A percentile compares a stretch with the other conserved stretches of the same genome.
phyloP scores from a whole-genome alignment of 1,284 basidiomycete species.

The Apiotrichum mycotoxinovorans region DNA sequence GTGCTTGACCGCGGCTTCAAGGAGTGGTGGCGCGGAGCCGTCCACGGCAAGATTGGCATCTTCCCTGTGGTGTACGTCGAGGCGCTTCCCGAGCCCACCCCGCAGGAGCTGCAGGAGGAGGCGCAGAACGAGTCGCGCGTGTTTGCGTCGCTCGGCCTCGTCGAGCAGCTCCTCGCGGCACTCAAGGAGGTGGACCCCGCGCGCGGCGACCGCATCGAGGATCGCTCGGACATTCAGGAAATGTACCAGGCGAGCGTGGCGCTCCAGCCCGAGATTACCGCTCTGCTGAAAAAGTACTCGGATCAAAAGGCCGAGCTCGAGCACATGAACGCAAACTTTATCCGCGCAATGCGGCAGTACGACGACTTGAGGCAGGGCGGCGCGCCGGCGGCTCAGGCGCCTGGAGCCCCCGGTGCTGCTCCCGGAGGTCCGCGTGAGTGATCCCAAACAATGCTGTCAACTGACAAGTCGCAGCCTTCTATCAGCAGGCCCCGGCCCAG shows the following conservation, averaged over 20 bases:
- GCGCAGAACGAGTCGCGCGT: constrained; percentile 85
- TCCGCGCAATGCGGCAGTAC: constrained; percentile 49
- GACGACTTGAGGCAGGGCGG: constrained; percentile 37
- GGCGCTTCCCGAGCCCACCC: constrained; percentile 79
- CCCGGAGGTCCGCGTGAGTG: constrained; percentile 24
- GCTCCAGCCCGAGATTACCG: constrained; percentile 88
- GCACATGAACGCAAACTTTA: constrained; percentile 50
- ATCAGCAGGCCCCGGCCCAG: constrained; percentile 10
- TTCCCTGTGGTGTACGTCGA: constrained; percentile 99
- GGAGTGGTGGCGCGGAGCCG: constrained; percentile 97
- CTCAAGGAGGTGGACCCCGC: constrained; percentile 71
- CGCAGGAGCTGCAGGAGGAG: constrained; percentile 73
- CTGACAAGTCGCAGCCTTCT: constrained; percentile 3
- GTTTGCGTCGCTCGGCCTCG: constrained; percentile 58
- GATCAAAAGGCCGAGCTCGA: constrained; percentile 69
- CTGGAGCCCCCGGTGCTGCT: background rate
- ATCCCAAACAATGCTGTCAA: constrained; percentile 6
- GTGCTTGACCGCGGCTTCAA: constrained; percentile 93
- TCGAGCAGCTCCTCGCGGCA: constrained; percentile 80
- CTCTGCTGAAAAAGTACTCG: constrained; percentile 90
- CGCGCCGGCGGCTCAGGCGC: constrained; percentile 18
- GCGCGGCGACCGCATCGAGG: constrained; percentile 76
- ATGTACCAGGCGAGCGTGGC: constrained; percentile 85
- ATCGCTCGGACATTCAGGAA: constrained; percentile 91
- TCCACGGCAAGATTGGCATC: constrained; percentile 89